Percentiles rank a stretch among this genome's conserved stretches.
phyloP scores from a whole-genome alignment of 164 flowering plant species.

The Liquidambar formosana region DNA sequence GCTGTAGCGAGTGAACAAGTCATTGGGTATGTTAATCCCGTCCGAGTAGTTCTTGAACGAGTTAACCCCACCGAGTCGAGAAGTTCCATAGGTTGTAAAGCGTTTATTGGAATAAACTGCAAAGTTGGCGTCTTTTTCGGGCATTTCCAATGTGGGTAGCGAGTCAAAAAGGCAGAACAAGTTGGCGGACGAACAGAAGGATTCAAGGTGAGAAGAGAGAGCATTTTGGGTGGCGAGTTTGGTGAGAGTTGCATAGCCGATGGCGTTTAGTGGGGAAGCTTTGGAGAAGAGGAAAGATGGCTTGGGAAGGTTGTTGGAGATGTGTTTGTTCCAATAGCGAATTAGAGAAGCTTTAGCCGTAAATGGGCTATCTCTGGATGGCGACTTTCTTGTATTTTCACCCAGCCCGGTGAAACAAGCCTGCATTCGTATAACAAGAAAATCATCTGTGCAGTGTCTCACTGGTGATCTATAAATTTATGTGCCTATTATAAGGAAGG shows the following conservation, averaged over 20 bases:
- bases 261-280: constrained; percentile 46
- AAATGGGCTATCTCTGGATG: too few species aligned
- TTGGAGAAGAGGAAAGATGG: constrained; percentile 49
- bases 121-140: constrained; percentile 30
- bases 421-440: constrained; percentile 11
- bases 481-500: too few species aligned
- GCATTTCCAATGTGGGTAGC: background rate
- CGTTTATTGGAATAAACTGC: constrained; percentile 29
- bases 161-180: constrained; percentile 40
- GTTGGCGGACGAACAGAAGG: constrained; percentile 54
- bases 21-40: constrained; percentile 39
- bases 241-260: constrained; percentile 31
- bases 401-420: constrained; percentile 8
- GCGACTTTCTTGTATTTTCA: constrained; percentile 12
- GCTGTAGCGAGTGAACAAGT: constrained; percentile 68
- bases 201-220: constrained; percentile 35
- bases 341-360: constrained; percentile 42
- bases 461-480: too few species aligned
- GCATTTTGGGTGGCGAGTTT: constrained; percentile 33
- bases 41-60: constrained; percentile 80
- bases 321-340: constrained; percentile 54
- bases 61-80: constrained; percentile 49
- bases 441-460: too few species aligned
- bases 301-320: constrained; percentile 34
- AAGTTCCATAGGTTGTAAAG: constrained; percentile 56